Evolutionary conservation across 2,329 filamentous ascomycete genomes (phyloP).

Genomic region (Aureobasidium mangrovei): DNA sequence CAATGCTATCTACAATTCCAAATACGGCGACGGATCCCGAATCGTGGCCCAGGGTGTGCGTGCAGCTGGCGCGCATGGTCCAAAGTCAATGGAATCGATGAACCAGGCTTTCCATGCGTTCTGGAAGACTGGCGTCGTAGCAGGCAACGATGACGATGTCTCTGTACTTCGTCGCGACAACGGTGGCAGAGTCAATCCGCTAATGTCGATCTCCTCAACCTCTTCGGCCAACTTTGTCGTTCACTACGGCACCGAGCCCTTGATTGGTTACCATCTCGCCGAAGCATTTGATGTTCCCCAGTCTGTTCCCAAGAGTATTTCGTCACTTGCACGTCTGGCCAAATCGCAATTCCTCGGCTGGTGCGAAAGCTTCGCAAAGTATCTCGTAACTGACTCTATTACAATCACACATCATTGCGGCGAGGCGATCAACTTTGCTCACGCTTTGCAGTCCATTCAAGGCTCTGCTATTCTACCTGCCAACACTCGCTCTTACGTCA

Average conservation of each 20-base stretch:
- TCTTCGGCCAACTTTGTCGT: constrained; percentile 27
- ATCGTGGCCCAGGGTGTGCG: constrained; percentile 10
- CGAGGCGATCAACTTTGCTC: constrained; percentile 12
- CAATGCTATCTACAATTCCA: neutral
- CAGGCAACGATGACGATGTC: constrained; percentile 12
- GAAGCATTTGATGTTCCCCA: neutral
- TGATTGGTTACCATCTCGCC: constrained; percentile 51
- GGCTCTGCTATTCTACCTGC: neutral
- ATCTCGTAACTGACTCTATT: neutral
- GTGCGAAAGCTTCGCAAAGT: neutral
- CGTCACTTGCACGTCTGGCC: neutral
- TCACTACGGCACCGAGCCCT: constrained; percentile 43
- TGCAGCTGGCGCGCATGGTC: constrained; percentile 23
- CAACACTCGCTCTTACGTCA: constrained; percentile 2
- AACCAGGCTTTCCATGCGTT: constrained; percentile 19
- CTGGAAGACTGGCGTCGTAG: constrained; percentile 25
- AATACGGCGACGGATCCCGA: neutral
- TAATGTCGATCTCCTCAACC: constrained; percentile 37
- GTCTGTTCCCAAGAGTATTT: neutral
- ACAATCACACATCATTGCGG: constrained; percentile 10
- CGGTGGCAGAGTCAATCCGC: constrained; percentile 12
- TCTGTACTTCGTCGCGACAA: constrained; percentile 13
- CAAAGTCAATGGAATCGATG: constrained; percentile 13
- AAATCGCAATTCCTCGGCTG: constrained; percentile 9
- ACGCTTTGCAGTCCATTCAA: constrained; percentile 7